A percentile compares a stretch with the other conserved stretches of the same genome.
phyloP scores from a whole-genome alignment of 768 basidiomycete species.

The Tulasnella sp. region DNA sequence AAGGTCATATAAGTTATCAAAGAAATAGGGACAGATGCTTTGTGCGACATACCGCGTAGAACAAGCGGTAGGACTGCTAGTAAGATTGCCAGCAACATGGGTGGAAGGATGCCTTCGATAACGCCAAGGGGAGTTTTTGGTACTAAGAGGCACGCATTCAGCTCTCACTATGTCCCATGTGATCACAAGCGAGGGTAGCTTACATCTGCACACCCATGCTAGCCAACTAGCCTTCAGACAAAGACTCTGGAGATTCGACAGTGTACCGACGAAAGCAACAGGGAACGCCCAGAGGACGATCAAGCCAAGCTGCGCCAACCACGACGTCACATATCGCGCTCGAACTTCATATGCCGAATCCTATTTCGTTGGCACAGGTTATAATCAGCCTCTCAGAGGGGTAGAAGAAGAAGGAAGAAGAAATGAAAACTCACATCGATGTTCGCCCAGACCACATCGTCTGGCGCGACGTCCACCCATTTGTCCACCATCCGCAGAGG shows the following conservation, averaged over 20 bases:
- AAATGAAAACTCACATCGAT: conserved; percentile 26
- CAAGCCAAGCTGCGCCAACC: conserved; percentile 46
- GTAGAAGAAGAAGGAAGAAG: too few relatives aligned
- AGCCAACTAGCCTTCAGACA: conserved; percentile 40
- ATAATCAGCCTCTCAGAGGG: neutral
- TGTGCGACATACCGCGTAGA: conserved; percentile 39
- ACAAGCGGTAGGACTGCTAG: conserved; percentile 53
- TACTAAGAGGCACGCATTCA: neutral
- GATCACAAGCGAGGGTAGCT: neutral
- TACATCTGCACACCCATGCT: conserved; percentile 39
- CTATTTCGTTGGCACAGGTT: conserved; percentile 15
- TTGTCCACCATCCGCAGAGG: conserved; percentile 49
- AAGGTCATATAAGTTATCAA: neutral
- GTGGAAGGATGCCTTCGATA: conserved; percentile 58
- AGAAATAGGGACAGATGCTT: neutral
- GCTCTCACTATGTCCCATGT: neutral
- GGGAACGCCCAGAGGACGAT: conserved; percentile 59
- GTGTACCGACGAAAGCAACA: conserved; percentile 51
- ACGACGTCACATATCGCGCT: conserved; percentile 43
- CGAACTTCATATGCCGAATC: conserved; percentile 41
- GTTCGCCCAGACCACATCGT: conserved; percentile 43
- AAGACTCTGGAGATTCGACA: conserved; percentile 49
- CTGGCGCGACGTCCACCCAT: conserved; percentile 47
- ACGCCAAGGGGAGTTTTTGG: conserved; percentile 36
- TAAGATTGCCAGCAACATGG: conserved; percentile 48